phyloP scores from a whole-genome alignment of 2,329 filamentous ascomycete species.

The Apiospora hydei region DNA sequence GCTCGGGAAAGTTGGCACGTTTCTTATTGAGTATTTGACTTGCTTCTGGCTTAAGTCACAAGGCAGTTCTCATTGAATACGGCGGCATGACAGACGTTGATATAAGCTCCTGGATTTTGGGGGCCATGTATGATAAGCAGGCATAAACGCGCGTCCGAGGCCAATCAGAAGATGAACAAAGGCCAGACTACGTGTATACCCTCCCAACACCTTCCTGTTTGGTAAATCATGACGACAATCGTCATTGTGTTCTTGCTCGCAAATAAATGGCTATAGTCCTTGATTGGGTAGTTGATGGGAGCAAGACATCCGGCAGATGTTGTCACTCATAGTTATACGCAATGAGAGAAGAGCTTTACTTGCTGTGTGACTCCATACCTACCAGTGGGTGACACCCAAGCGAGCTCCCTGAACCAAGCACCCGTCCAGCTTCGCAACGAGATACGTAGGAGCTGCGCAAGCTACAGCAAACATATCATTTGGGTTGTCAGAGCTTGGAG shows the following conservation, averaged over 20 bases:
- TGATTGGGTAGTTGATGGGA: not conserved
- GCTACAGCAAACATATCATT: not conserved
- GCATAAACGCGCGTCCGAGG: not conserved
- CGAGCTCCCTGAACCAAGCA: not conserved
- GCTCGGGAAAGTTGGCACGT: not conserved
- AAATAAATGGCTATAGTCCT: not conserved
- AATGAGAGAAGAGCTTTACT: not conserved
- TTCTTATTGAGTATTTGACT: not conserved
- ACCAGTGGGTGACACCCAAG: not conserved
- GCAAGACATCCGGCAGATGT: not conserved
- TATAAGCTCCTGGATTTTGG: constrained; percentile 1
- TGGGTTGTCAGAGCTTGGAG: not conserved
- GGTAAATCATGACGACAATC: constrained; percentile 8
- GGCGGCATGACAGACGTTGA: not conserved
- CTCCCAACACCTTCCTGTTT: constrained; percentile 8
- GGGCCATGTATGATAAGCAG: constrained; percentile 16
- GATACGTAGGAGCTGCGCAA: constrained; percentile 4
- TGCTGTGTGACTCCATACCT: not conserved
- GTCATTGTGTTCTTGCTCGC: not conserved
- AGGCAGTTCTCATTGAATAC: not conserved
- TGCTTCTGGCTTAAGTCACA: no score
- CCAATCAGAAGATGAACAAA: not conserved
- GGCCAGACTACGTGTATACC: not conserved
- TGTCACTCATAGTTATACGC: not conserved
- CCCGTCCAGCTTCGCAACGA: not conserved